phyloP scores from a whole-genome alignment of 495 filamentous ascomycete genomes.

The Hypoxylon trugodes region DNA sequence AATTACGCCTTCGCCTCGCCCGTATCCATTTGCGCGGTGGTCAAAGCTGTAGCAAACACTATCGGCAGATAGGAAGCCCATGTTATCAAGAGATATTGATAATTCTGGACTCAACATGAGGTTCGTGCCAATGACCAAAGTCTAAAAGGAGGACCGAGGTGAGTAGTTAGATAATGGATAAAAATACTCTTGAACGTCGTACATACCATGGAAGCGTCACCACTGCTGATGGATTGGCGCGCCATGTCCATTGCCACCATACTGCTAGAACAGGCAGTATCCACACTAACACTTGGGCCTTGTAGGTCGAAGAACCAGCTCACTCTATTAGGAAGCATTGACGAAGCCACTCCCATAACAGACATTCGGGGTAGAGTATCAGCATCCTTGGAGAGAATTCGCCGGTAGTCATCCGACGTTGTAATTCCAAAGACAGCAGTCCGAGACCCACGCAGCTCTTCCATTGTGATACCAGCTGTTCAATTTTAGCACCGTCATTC shows the following conservation, averaged over 20 bases:
- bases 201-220: slow-evolving; percentile 47
- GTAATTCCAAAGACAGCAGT: too few species aligned
- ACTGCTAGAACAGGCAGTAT: slow-evolving; percentile 74
- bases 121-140: slow-evolving; percentile 54
- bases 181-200: slow-evolving; percentile 1
- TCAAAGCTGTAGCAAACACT: slow-evolving; percentile 62
- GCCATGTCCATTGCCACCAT: slow-evolving; percentile 61
- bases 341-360: too few species aligned
- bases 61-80: slow-evolving; percentile 42
- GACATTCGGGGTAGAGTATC: too few species aligned
- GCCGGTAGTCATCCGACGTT: too few species aligned
- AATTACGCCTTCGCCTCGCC: slow-evolving; percentile 63
- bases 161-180: too few species aligned
- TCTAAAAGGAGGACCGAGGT: too few species aligned
- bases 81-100: slow-evolving; percentile 12
- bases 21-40: slow-evolving; percentile 63
- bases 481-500: too few species aligned
- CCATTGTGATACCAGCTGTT: too few species aligned
- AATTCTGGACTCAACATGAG: slow-evolving; percentile 54
- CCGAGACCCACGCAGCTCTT: too few species aligned
- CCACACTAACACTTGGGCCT: slow-evolving; percentile 55
- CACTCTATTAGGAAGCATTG: slow-evolving; percentile 56
- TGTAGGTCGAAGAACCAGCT: slow-evolving; percentile 37
- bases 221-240: slow-evolving; percentile 70
- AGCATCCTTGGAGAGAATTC: too few species aligned